A percentile compares a stretch with the other conserved stretches of the same genome.
These are phyloP conservation scores for Aureobasidium subglaciale DNA, from an alignment of 2,329 filamentous ascomycete genomes.

Conservation along the genomic window DNA sequence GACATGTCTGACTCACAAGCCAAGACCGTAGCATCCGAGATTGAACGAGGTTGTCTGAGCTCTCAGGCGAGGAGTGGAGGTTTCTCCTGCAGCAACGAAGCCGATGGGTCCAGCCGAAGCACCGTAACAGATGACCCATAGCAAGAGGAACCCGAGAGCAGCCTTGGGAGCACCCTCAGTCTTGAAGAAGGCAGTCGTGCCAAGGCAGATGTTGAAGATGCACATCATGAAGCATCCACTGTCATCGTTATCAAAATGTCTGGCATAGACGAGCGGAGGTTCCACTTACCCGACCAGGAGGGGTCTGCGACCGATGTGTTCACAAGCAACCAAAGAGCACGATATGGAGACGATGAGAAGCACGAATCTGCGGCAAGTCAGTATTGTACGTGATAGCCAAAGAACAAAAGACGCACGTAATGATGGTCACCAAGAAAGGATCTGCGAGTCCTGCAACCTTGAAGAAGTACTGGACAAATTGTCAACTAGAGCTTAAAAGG, in stretches of 20 bases:
- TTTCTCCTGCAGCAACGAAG: conserved; percentile 17
- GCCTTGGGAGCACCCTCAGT: conserved; percentile 14
- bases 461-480: conserved; percentile 18
- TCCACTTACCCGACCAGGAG: conserved; percentile 16
- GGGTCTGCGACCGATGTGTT: conserved; percentile 17
- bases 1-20: conserved; percentile 13
- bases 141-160: conserved; percentile 17
- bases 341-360: conserved; percentile 31
- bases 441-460: conserved; percentile 18
- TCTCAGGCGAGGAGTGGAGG: conserved; percentile 17
- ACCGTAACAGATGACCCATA: conserved; percentile 19
- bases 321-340: conserved; percentile 17
- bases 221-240: conserved; percentile 18
- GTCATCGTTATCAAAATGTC: too few species aligned
- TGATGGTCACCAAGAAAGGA: conserved; percentile 22
- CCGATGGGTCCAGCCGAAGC: conserved; percentile 19
- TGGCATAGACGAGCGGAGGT: too few species aligned
- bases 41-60: conserved; percentile 16
- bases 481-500: background rate
- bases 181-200: conserved; percentile 15
- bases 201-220: conserved; percentile 18
- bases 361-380: background rate
- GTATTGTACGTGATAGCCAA: too few species aligned
- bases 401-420: conserved; percentile 25
- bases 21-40: conserved; percentile 14